Evolutionary conservation across 805 yeast species (phyloP).

Genomic region (Wickerhamomyces ciferrii): DNA sequence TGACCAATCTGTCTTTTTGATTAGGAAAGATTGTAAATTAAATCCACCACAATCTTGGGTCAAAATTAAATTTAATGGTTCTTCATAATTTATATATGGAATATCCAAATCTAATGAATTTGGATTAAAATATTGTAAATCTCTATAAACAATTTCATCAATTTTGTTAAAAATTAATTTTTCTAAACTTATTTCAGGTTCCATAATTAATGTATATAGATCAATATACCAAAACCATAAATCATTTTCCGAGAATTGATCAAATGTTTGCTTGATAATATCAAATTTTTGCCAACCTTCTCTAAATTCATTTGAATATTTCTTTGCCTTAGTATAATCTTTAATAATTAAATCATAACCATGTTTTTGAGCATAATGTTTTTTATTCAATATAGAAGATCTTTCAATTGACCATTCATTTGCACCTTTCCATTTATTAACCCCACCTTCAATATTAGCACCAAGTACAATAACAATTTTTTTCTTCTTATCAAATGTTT

Average conservation of each 20-base stretch:
- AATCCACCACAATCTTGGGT: conserved; percentile 39
- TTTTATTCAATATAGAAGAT: conserved; percentile 41
- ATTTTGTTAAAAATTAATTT: conserved; percentile 27
- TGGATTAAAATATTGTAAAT: conserved; percentile 30
- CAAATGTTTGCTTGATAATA: conserved; percentile 28
- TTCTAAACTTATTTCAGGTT: conserved; percentile 30
- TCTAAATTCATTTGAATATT: conserved; percentile 44
- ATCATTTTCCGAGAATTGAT: conserved; percentile 20
- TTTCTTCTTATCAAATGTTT: conserved; percentile 15
- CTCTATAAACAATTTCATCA: conserved; percentile 24
- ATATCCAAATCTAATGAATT: conserved; percentile 26
- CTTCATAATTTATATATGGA: conserved; percentile 22
- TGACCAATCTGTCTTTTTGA: conserved; percentile 34
- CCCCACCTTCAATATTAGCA: conserved; percentile 36
- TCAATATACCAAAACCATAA: conserved; percentile 40
- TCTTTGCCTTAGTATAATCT: conserved; percentile 40
- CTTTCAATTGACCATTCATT: conserved; percentile 43
- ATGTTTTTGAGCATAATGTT: conserved; percentile 40
- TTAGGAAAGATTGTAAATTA: conserved; percentile 33
- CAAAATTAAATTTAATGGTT: conserved; percentile 31
- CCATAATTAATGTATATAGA: conserved; percentile 34
- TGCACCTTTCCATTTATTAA: conserved; percentile 32
- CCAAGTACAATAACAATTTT: conserved; percentile 32
- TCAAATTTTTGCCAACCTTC: conserved; percentile 42
- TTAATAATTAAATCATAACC: conserved; percentile 42